Percentiles rank a stretch among this genome's conserved stretches.
phyloP scores from a whole-genome alignment of 192 early-diverging fungal species.

The Diversispora epigaea region DNA sequence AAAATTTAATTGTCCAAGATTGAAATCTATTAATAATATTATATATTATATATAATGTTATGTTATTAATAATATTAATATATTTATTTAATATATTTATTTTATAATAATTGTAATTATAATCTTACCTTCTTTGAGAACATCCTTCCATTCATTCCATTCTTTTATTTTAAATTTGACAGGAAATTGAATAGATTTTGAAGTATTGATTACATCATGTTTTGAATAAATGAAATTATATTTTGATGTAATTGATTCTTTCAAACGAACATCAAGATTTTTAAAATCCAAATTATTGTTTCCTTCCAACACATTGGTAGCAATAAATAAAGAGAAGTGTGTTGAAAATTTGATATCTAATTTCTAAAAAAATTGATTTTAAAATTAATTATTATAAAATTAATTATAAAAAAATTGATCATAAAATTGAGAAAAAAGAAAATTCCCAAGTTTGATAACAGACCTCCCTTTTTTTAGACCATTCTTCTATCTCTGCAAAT shows the following conservation, averaged over 20 bases:
- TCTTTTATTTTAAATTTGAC: slow-evolving; percentile 15
- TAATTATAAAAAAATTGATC: neutral
- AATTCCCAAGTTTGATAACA: too few species aligned
- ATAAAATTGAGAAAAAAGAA: neutral
- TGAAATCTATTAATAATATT: neutral
- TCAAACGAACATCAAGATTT: neutral
- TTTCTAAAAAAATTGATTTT: slow-evolving; percentile 18
- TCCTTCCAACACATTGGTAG: neutral
- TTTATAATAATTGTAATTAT: too few species aligned
- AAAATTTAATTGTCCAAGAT: slow-evolving; percentile 3
- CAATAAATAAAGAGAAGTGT: slow-evolving; percentile 28
- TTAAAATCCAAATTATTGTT: neutral
- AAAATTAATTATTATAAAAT: neutral
- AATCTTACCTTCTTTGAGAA: slow-evolving; percentile 2
- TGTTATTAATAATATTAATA: neutral
- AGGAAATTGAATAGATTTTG: slow-evolving; percentile 32
- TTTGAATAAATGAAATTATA: neutral
- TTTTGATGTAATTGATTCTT: slow-evolving; percentile 10
- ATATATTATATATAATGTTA: neutral
- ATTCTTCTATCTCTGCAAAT: slow-evolving; percentile 57
- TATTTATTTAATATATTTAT: too few species aligned
- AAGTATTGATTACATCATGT: neutral
- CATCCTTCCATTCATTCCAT: slow-evolving; percentile 14
- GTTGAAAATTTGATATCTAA: slow-evolving; percentile 39
- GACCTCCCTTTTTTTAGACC: slow-evolving; percentile 50